Conservation (phyloP, 179 eudicot species). For the Beta corolliflora region DNA sequence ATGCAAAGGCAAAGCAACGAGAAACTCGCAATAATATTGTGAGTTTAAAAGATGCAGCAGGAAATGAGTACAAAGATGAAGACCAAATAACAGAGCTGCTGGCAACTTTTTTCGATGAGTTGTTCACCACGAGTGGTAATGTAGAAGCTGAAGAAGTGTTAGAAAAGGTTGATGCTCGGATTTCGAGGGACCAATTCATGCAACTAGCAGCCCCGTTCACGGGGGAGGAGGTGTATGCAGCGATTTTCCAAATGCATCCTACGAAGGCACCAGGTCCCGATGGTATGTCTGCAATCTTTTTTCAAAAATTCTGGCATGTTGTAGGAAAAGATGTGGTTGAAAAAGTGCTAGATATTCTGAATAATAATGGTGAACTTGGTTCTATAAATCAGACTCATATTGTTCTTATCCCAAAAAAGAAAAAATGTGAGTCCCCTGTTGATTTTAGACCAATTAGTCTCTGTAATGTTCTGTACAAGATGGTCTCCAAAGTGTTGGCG, state of each 20-base stretch:
- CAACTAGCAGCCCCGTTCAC: neutral
- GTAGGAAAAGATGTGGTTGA: neutral
- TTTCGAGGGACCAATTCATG: neutral
- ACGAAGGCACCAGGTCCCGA: neutral
- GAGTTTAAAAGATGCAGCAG: neutral
- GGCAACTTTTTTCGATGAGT: no score
- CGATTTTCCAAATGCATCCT: neutral
- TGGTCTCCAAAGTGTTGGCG: no score
- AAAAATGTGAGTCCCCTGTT: no score
- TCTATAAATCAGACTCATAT: no score
- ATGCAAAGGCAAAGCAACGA: neutral
- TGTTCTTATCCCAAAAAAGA: no score
- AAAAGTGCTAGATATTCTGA: no score
- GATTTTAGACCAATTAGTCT: no score
- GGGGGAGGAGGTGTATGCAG: neutral
- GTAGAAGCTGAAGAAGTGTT: neutral
- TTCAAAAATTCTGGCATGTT: neutral
- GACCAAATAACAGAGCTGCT: no score
- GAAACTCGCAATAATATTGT: neutral
- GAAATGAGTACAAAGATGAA: neutral
- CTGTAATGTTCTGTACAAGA: no score
- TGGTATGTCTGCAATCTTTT: neutral
- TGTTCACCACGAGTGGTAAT: no score
- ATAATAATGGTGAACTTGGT: no score
- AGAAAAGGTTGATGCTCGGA: neutral